Conservation (phyloP, 1,284 basidiomycete species). For the Sanghuangporus sanghuang region DNA sequence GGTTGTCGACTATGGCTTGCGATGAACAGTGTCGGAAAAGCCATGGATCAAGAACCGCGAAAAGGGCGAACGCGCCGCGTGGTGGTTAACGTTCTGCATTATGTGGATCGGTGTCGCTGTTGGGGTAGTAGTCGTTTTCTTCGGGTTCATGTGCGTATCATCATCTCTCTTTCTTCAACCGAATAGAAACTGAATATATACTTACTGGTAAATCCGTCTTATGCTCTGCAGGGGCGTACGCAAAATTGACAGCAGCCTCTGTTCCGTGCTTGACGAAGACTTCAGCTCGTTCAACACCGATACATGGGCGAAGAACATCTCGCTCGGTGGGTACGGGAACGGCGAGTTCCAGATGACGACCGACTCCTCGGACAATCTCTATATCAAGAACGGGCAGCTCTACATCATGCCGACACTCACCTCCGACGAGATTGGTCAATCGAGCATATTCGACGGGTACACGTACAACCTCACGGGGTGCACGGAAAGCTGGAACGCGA, state of each 20-base stretch:
- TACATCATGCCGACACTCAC: conserved; percentile 83
- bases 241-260: conserved; percentile 39
- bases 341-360: conserved; percentile 83
- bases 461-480: conserved; percentile 66
- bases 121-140: conserved; percentile 34
- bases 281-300: conserved; percentile 51
- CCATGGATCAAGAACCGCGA: conserved; percentile 55
- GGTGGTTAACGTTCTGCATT: conserved; percentile 50
- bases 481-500: conserved; percentile 40
- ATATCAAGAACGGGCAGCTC: conserved; percentile 60
- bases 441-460: conserved; percentile 54
- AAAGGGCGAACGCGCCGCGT: conserved; percentile 46
- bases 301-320: conserved; percentile 63
- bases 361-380: conserved; percentile 57
- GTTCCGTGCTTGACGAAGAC: conserved; percentile 65
- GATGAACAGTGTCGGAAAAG: conserved; percentile 32
- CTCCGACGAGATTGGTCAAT: conserved; percentile 52
- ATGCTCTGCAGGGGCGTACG: conserved; percentile 30
- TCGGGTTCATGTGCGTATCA: not conserved
- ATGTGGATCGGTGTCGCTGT: conserved; percentile 40
- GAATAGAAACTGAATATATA: not conserved
- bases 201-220: not conserved
- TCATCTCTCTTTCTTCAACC: not conserved
- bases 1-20: not conserved
- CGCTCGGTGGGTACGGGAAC: conserved; percentile 75